Evolutionary conservation across 768 basidiomycete species (phyloP).

Genomic region (Calocera cornea): DNA sequence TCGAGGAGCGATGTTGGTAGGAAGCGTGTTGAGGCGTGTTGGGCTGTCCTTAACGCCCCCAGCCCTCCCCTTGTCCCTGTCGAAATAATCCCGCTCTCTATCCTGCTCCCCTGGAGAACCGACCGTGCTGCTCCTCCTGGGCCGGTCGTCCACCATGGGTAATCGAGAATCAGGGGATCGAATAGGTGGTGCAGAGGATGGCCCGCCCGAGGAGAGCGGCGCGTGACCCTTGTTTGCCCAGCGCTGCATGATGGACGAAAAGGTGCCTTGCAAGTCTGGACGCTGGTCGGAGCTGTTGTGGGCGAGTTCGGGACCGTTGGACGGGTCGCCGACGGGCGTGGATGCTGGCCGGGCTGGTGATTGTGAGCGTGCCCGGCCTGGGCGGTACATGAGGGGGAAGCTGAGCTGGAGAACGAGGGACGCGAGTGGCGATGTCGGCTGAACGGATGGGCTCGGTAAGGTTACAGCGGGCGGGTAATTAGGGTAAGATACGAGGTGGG

Average conservation of each 20-base stretch:
- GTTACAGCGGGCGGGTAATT: neutral
- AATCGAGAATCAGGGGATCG: neutral
- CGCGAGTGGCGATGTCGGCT: constrained; percentile 3
- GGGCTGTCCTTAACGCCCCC: neutral
- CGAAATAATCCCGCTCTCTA: constrained; percentile 1
- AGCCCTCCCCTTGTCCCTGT: constrained; percentile 3
- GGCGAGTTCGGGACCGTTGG: neutral
- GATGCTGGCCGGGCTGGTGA: neutral
- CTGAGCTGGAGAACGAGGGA: constrained; percentile 5
- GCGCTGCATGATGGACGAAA: neutral
- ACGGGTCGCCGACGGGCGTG: neutral
- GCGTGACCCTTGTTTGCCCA: constrained; percentile 1
- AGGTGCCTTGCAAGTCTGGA: neutral
- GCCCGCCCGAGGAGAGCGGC: neutral
- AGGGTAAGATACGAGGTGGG: neutral
- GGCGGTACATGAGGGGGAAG: neutral
- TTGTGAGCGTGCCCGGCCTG: neutral
- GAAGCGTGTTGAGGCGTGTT: neutral
- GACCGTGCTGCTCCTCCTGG: neutral
- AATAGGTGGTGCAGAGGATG: neutral
- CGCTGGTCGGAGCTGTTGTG: neutral
- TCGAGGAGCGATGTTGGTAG: neutral
- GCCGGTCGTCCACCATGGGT: neutral
- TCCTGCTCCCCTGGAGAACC: neutral
- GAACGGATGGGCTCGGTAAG: constrained; percentile 4